Percentiles rank a stretch among this genome's conserved stretches.
These are phyloP conservation scores for Domatiomyces globalis DNA, from an alignment of 2,329 filamentous ascomycete genomes.

Conservation along the genomic window DNA sequence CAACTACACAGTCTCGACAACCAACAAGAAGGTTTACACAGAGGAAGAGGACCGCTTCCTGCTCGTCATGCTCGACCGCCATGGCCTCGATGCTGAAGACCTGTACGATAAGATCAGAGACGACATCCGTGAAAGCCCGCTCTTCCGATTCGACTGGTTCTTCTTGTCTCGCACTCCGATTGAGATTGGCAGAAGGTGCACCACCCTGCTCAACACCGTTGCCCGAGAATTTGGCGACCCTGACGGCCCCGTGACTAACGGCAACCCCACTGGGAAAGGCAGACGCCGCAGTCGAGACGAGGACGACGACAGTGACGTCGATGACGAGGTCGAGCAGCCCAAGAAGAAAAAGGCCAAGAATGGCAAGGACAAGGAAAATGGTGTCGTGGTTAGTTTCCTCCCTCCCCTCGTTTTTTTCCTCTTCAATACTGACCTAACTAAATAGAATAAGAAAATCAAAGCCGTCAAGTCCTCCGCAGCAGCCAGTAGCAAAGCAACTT, in stretches of 20 bases:
- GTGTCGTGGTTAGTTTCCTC: constrained; percentile 56
- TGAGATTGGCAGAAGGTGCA: constrained; percentile 83
- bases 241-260: constrained; percentile 38
- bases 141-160: constrained; percentile 99
- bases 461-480: constrained; percentile 53
- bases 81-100: constrained; percentile 78
- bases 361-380: constrained; percentile 21
- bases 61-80: constrained; percentile 80
- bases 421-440: constrained; percentile 14
- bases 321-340: constrained; percentile 65
- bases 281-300: constrained; percentile 44
- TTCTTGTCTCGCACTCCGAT: constrained; percentile 88
- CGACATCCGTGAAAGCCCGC: constrained; percentile 81
- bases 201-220: constrained; percentile 84
- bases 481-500: constrained; percentile 20
- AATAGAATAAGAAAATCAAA: constrained; percentile 83
- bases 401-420: not conserved
- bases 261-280: constrained; percentile 52
- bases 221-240: constrained; percentile 79
- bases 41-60: constrained; percentile 96
- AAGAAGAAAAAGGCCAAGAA: constrained; percentile 91
- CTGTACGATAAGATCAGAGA: constrained; percentile 93
- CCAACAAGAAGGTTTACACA: constrained; percentile 99
- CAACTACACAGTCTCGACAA: constrained; percentile 96
- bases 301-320: constrained; percentile 74